Evolutionary conservation across 2,329 filamentous ascomycete genomes (phyloP), one percentile per base, ranked within the genome.

Genomic region (Arthrocladium fulminans): DNA sequence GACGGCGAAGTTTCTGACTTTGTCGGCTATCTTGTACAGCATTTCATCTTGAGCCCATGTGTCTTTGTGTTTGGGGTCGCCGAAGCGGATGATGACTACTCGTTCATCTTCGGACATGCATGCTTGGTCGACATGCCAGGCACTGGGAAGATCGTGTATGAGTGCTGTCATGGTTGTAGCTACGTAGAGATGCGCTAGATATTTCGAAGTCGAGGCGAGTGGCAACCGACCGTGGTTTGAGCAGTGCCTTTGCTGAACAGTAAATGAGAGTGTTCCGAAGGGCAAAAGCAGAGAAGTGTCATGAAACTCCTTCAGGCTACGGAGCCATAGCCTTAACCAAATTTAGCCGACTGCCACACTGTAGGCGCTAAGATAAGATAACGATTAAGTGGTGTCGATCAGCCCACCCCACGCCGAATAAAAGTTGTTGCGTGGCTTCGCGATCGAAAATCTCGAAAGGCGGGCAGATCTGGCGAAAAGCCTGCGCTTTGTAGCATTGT

Each of bases 71-170:
- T 79, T 84, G 68, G 95, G 88, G 59, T 88, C 81, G 41, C 89
- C 89, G 69, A 97, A 97, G 56, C 90, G 84, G 65, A 97, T 95
- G 35, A 95, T 83, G 10, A 95, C 88, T 1, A 96, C 80, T 42
- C 90, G 84, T 63, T 97, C 90, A 64, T 95, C 88, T 70, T 97
- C 89, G 37, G 76, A 78, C 63, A 87, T 81, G 63, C 96, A 96
- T 55, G 89, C 88, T 71, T 97, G 89, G 74, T 97, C 92, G 63
- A 98, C 92, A 68, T 98, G 92, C 92, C 90, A 98, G 67, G 87
- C 92, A 35, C 86, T 89, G 59, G 80, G 79, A 40, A 98, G 78
- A 68, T 97, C 90, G 39, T 90, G 90, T 46, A 98, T 81, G 13
- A 39, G 32, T 17, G 44, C 44, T 7, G 30, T 39, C 44, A 59